Evolutionary conservation across 2,329 filamentous ascomycete genomes (phyloP).

Genomic region (Zalaria sp.): DNA sequence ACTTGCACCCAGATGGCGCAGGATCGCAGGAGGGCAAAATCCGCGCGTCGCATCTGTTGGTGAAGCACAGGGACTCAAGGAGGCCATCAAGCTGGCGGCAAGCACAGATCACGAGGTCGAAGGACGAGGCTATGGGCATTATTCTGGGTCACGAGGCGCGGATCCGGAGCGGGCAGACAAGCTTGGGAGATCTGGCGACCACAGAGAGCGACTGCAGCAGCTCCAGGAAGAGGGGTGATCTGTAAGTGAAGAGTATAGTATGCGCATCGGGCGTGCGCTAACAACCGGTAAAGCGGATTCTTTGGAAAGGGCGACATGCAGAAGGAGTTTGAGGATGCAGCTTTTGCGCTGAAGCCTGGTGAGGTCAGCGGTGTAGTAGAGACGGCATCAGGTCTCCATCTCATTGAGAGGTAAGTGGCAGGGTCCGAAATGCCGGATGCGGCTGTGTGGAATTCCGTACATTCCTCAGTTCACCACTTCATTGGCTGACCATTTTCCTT

Average conservation of each 20-base stretch:
- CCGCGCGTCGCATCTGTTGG: constrained; percentile 77
- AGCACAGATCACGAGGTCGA: constrained; percentile 71
- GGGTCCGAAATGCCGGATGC: background rate
- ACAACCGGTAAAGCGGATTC: constrained; percentile 47
- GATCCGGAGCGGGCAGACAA: constrained; percentile 56
- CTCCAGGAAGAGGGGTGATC: constrained; percentile 80
- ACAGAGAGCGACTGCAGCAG: constrained; percentile 93
- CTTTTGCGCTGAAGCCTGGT: constrained; percentile 77
- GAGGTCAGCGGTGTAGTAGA: constrained; percentile 80
- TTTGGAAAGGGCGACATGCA: constrained; percentile 96
- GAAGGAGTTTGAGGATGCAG: constrained; percentile 92
- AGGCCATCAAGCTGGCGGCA: constrained; percentile 89
- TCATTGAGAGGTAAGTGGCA: constrained; percentile 71
- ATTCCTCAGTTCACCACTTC: constrained; percentile 7
- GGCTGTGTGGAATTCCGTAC: constrained; percentile 6
- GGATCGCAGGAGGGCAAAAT: constrained; percentile 59
- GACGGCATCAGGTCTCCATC: constrained; percentile 84
- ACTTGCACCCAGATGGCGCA: constrained; percentile 21
- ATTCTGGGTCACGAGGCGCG: constrained; percentile 60
- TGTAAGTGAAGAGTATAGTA: constrained; percentile 37
- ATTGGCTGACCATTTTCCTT: constrained; percentile 2
- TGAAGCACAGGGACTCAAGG: constrained; percentile 84
- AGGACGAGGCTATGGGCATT: constrained; percentile 72
- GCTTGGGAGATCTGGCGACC: constrained; percentile 70
- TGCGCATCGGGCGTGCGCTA: background rate